These are phyloP conservation scores for Tilletia walkeri DNA, from an alignment of 1,284 basidiomycete genomes.

Conservation along the genomic window DNA sequence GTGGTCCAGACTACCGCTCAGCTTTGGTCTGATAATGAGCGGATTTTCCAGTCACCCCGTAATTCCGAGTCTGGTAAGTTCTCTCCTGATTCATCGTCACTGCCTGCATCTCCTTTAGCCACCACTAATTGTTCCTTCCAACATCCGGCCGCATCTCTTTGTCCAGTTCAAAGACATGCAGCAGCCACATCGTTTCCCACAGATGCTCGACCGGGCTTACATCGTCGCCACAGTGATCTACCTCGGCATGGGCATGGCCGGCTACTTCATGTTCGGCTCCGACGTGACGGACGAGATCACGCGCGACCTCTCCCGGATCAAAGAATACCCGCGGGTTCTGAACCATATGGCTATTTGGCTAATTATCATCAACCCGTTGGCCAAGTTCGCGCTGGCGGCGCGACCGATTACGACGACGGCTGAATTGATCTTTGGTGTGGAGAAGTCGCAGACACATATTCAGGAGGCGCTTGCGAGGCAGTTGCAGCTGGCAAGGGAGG, in stretches of 20 bases:
- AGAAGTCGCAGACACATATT: conserved; percentile 19
- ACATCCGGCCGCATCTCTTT: no score
- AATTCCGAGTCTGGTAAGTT: conserved; percentile 69
- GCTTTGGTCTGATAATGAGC: conserved; percentile 90
- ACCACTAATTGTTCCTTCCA: no score
- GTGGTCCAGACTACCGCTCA: conserved; percentile 61
- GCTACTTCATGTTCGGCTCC: conserved; percentile 67
- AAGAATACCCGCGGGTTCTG: conserved; percentile 71
- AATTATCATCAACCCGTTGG: conserved; percentile 71
- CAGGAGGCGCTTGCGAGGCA: conserved; percentile 1
- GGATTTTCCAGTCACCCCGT: conserved; percentile 94
- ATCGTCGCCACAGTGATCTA: conserved; percentile 76
- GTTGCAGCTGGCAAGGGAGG: not conserved
- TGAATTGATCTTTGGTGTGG: conserved; percentile 49
- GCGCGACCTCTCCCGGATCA: conserved; percentile 72
- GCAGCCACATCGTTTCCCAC: conserved; percentile 75
- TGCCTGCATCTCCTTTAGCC: no score
- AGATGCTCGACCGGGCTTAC: conserved; percentile 84
- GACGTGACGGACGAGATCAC: conserved; percentile 84
- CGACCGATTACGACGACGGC: conserved; percentile 63
- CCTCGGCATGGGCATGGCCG: conserved; percentile 74
- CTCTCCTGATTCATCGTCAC: no score
- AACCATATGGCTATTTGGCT: conserved; percentile 83
- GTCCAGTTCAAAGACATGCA: conserved; percentile 75
- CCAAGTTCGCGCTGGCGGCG: conserved; percentile 82